Percentiles rank a stretch among this genome's conserved stretches.
Conservation (phyloP, 1,284 basidiomycete species). For the Schizophyllum commune region DNA sequence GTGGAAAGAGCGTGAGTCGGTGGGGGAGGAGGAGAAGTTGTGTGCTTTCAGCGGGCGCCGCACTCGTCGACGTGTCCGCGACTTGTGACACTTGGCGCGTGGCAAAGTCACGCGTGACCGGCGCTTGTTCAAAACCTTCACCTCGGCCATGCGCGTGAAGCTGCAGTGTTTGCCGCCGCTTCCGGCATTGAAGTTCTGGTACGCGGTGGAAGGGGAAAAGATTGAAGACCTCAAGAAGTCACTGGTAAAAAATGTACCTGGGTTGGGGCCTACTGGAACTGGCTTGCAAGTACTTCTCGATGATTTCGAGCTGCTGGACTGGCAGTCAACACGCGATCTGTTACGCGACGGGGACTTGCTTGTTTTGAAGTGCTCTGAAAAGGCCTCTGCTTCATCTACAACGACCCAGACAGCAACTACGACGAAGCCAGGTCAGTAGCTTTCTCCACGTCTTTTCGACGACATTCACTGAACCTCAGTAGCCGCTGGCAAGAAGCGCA, state of each 20-base stretch:
- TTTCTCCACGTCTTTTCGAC: not conserved
- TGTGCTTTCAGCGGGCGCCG: not conserved
- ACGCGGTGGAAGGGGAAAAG: conserved; percentile 2
- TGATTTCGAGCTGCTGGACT: conserved; percentile 10
- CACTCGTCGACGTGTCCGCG: not conserved
- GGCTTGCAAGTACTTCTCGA: conserved; percentile 9
- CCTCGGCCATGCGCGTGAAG: conserved; percentile 9
- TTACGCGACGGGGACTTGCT: conserved; percentile 13
- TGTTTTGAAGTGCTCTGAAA: conserved; percentile 2
- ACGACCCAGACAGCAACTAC: not conserved
- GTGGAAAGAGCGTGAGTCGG: not conserved
- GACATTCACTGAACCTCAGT: not conserved
- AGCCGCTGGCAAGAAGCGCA: not conserved
- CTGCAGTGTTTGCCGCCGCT: conserved; percentile 8
- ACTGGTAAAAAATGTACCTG: conserved; percentile 5
- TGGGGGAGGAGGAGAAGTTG: not conserved
- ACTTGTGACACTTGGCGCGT: not conserved
- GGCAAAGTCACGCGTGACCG: not conserved
- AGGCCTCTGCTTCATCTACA: not conserved
- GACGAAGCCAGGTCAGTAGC: not conserved
- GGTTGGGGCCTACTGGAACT: not conserved
- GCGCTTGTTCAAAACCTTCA: not conserved
- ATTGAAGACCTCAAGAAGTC: conserved; percentile 8
- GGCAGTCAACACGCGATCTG: conserved; percentile 3
- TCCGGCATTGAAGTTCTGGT: conserved; percentile 9